Evolutionary conservation across 495 filamentous ascomycete genomes (phyloP), one percentile per base, ranked within the genome.

Genomic region (Tuber umbilicatum): DNA sequence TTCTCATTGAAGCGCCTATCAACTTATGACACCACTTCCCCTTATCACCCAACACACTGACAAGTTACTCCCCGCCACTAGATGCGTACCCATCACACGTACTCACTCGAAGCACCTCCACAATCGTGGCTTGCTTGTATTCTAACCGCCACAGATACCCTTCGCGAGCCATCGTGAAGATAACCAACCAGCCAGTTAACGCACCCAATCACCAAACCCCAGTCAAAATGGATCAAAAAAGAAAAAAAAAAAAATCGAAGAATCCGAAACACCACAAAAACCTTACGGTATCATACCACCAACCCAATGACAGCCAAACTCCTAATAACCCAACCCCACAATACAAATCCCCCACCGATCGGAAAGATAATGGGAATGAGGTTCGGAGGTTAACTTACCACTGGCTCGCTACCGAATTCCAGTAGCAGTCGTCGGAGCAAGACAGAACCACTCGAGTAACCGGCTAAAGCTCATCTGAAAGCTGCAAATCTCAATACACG

Each of bases 81-180:
- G n/a, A 60, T 14, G 31, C n/a, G n/a, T 0, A 5, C 14, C 21
- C 50, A 60, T 60, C 50, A 60, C 10, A 16, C n/a, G 31, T 16
- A 4, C 50, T 60, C 50, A 60, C 50, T 60, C 50, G 50, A 31
- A 60, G 50, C 50, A 60, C 50, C n/a, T 60, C 50, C 50, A 60
- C 50, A 60, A 60, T 3, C 10, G 50, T 60, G 50, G 50, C 50
- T 60, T 60, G n/a, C 10, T 12, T 31, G 23, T 12, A 23, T 50
- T 50, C 47, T 0, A 12, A 60, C 50, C n/a, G 50, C 50, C 50
- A 60, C 50, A 60, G n/a, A 31, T 27, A 60, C 2, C 50, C 47
- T n/a, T 50, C 23, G 6, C 0, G 0, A 0, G 42, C 42, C 42
- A 43, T 43, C 42, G 16, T 2, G 0, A 43, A 43, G 12, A 14